phyloP scores from a whole-genome alignment of 2,329 filamentous ascomycete genomes.

The Westerdykella ornata region DNA sequence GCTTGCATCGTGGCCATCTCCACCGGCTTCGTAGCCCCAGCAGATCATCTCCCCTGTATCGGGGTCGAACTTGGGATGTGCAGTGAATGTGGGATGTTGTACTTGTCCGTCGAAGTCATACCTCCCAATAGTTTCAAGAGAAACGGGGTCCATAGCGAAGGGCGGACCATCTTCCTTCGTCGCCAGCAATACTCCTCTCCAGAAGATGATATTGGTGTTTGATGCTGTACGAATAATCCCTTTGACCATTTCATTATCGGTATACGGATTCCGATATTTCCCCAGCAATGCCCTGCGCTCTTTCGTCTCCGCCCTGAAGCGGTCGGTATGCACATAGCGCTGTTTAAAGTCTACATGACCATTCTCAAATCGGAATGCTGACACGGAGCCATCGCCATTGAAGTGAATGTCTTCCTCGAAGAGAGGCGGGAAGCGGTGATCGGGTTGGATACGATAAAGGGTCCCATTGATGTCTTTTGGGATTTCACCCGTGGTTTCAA shows the following conservation, averaged over 20 bases:
- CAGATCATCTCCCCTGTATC: conserved; percentile 39
- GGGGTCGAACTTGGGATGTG: conserved; percentile 43
- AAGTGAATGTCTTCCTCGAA: conserved; percentile 51
- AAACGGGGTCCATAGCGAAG: conserved; percentile 38
- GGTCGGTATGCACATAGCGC: conserved; percentile 40
- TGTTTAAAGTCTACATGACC: conserved; percentile 41
- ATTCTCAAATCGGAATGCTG: conserved; percentile 39
- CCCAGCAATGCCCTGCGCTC: conserved; percentile 45
- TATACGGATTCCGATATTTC: conserved; percentile 52
- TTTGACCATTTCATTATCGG: conserved; percentile 50
- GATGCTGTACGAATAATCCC: conserved; percentile 51
- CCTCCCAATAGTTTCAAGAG: conserved; percentile 36
- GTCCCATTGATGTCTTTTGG: conserved; percentile 42
- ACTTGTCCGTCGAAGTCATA: conserved; percentile 40
- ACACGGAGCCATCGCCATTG: conserved; percentile 42
- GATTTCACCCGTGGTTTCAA: conserved; percentile 38
- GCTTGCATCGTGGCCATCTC: conserved; percentile 27
- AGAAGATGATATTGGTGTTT: conserved; percentile 57
- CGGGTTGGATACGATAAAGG: conserved; percentile 42
- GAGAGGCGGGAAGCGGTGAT: conserved; percentile 48
- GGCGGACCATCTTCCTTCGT: conserved; percentile 44
- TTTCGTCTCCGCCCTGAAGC: conserved; percentile 36
- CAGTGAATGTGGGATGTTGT: conserved; percentile 38
- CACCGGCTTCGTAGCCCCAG: conserved; percentile 40
- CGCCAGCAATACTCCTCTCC: conserved; percentile 50